A percentile compares a stretch with the other conserved stretches of the same genome.
Evolutionary conservation across 176 grass and related monocot species (phyloP).

Genomic region (Stipa capillata): DNA sequence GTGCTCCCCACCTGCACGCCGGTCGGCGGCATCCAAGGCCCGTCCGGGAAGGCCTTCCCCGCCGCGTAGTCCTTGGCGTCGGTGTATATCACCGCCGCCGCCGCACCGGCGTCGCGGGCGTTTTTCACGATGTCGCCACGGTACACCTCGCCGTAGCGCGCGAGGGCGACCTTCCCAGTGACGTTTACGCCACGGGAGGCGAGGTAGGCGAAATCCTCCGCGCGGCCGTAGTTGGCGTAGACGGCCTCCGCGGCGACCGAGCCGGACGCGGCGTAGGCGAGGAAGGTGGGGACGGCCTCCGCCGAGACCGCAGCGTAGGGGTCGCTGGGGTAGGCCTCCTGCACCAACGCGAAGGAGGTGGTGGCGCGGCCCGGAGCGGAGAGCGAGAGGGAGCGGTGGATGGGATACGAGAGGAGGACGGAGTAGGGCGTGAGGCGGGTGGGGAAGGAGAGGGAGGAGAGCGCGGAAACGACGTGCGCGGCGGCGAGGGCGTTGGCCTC

Average conservation of each 20-base stretch:
- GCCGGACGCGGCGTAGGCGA: slow-evolving; percentile 67
- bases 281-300: slow-evolving; percentile 68
- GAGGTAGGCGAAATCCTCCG: slow-evolving; percentile 62
- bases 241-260: slow-evolving; percentile 50
- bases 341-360: slow-evolving; percentile 41
- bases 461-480: slow-evolving; percentile 21
- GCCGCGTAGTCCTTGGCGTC: slow-evolving; percentile 67
- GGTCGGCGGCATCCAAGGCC: slow-evolving; percentile 68
- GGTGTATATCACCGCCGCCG: slow-evolving; percentile 62
- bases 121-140: slow-evolving; percentile 79
- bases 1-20: slow-evolving; percentile 81
- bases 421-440: slow-evolving; percentile 48
- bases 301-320: slow-evolving; percentile 30
- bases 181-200: slow-evolving; percentile 53
- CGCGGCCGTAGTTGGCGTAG: slow-evolving; percentile 86
- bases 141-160: slow-evolving; percentile 68
- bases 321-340: slow-evolving; percentile 51
- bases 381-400: slow-evolving; percentile 57
- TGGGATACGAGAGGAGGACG: slow-evolving; percentile 70
- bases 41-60: slow-evolving; percentile 50
- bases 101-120: slow-evolving; percentile 54
- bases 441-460: slow-evolving; percentile 45
- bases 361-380: slow-evolving; percentile 10
- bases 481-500: slow-evolving; percentile 38
- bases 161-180: slow-evolving; percentile 62